phyloP scores from a whole-genome alignment of 2,329 filamentous ascomycete species.

The Acarospora socialis region DNA sequence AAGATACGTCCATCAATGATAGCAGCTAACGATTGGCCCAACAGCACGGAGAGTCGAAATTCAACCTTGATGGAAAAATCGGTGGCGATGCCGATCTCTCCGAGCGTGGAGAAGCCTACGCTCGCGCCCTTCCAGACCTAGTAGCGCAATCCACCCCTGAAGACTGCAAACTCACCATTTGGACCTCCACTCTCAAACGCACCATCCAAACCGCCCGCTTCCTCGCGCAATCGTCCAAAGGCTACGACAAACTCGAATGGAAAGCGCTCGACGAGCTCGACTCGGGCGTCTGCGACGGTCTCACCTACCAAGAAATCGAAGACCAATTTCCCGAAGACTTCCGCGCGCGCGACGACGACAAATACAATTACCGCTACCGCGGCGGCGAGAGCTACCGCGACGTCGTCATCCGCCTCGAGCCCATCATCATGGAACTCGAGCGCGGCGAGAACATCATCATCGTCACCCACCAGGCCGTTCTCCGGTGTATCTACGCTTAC shows the following conservation, averaged over 20 bases:
- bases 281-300: conserved; percentile 86
- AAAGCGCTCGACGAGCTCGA: conserved; percentile 97
- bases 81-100: conserved; percentile 85
- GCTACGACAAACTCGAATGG: conserved; percentile 92
- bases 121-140: conserved; percentile 67
- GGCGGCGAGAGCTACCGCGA: conserved; percentile 93
- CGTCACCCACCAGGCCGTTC: conserved; percentile 90
- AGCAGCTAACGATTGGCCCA: conserved; percentile 1
- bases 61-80: conserved; percentile 80
- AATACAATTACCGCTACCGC: conserved; percentile 98
- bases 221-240: conserved; percentile 46
- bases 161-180: conserved; percentile 51
- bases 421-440: conserved; percentile 99
- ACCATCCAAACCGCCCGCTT: conserved; percentile 86
- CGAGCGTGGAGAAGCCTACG: conserved; percentile 73
- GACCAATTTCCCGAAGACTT: conserved; percentile 89
- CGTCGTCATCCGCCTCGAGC: conserved; percentile 91
- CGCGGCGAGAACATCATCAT: conserved; percentile 94
- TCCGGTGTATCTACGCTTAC: conserved; percentile 95
- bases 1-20: background rate
- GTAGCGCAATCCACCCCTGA: conserved; percentile 78
- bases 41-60: conserved; percentile 87
- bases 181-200: conserved; percentile 63
- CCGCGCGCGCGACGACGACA: conserved; percentile 87
- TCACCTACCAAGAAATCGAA: conserved; percentile 93